phyloP scores from a whole-genome alignment of 306 rosid species.

The Mimosa pudica region DNA sequence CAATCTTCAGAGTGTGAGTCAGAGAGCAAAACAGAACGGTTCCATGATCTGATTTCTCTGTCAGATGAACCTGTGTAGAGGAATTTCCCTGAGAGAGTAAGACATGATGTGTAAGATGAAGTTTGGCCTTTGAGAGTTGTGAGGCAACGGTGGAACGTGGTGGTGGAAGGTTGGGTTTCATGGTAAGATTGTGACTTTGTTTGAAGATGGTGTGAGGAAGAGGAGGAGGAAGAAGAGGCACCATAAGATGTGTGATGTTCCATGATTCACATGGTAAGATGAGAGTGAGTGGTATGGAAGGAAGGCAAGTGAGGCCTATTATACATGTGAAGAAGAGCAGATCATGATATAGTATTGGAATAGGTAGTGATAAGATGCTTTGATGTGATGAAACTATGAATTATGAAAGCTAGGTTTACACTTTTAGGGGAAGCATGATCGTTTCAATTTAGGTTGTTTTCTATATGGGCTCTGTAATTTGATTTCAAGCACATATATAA shows the following conservation, averaged over 20 bases:
- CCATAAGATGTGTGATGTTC: slow-evolving; percentile 45
- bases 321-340: slow-evolving; percentile 29
- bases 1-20: slow-evolving; percentile 23
- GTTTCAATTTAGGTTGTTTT: not conserved
- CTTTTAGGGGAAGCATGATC: not conserved
- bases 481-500: not conserved
- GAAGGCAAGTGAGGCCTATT: slow-evolving; percentile 10
- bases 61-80: slow-evolving; percentile 78
- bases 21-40: slow-evolving; percentile 30
- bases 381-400: not conserved
- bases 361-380: not conserved
- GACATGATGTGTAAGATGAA: slow-evolving; percentile 67
- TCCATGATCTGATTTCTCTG: slow-evolving; percentile 70
- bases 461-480: not conserved
- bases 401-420: not conserved
- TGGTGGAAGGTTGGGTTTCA: slow-evolving; percentile 13
- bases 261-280: slow-evolving; percentile 56
- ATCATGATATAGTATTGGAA: not conserved
- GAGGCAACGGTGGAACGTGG: slow-evolving; percentile 48
- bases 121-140: slow-evolving; percentile 56
- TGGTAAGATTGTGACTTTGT: not conserved
- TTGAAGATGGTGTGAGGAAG: slow-evolving; percentile 30
- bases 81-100: slow-evolving; percentile 55
- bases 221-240: slow-evolving; percentile 27
- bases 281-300: slow-evolving; percentile 14